Evolutionary conservation across 2,329 filamentous ascomycete genomes (phyloP).

Genomic region (Raffaelea albimanens): DNA sequence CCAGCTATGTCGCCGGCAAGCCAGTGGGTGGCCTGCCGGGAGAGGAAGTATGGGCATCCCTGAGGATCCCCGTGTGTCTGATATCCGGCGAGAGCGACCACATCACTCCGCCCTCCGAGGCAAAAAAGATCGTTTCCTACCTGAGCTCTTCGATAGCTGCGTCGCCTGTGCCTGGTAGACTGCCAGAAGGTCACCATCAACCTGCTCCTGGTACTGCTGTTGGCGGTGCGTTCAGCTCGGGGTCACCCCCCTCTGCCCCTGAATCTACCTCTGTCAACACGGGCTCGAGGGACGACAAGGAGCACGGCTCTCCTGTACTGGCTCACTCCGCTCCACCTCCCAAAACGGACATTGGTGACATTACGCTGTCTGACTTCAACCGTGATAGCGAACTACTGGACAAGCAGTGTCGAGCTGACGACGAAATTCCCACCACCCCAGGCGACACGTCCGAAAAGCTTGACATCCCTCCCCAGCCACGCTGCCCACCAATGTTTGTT

Average conservation of each 20-base stretch:
- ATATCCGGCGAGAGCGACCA: conserved; percentile 69
- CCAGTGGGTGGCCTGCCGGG: conserved; percentile 59
- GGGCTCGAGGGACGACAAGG: too few species aligned
- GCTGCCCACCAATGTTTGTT: conserved; percentile 44
- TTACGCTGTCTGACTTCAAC: conserved; percentile 27
- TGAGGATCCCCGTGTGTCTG: conserved; percentile 67
- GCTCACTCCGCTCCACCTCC: too few species aligned
- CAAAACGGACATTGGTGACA: conserved; percentile 13
- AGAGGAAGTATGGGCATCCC: conserved; percentile 58
- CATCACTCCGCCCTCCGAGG: conserved; percentile 42
- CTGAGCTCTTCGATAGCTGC: neutral
- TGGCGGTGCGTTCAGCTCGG: too few species aligned
- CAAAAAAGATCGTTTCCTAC: conserved; percentile 22
- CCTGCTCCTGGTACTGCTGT: too few species aligned
- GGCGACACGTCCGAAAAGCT: conserved; percentile 26
- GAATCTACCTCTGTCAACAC: too few species aligned
- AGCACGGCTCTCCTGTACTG: too few species aligned
- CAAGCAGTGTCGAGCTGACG: conserved; percentile 12
- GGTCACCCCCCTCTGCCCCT: too few species aligned
- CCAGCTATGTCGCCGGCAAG: conserved; percentile 43
- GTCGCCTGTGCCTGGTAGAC: too few species aligned
- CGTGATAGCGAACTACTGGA: conserved; percentile 6
- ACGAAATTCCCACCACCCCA: conserved; percentile 37
- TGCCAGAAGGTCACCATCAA: too few species aligned
- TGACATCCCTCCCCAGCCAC: conserved; percentile 36